A percentile compares a stretch with the other conserved stretches of the same genome.
These are phyloP conservation scores for Umbellularia californica DNA, from an alignment of 164 flowering plant genomes.

Conservation along the genomic window DNA sequence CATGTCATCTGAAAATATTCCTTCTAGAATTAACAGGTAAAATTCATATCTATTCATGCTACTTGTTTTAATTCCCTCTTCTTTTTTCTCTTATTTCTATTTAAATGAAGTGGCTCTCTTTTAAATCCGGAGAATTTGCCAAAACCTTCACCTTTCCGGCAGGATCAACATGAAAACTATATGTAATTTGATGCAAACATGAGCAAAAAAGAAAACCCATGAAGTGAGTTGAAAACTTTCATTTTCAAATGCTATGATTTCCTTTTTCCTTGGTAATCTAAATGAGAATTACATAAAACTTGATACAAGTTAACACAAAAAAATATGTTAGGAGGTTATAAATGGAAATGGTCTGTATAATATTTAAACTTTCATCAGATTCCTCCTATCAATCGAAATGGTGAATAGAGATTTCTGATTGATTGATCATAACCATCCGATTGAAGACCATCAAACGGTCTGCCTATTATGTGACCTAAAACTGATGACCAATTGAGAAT, in stretches of 20 bases:
- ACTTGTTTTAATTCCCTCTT: background rate
- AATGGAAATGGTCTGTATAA: background rate
- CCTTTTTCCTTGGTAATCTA: background rate
- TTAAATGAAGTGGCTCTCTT: too few species aligned
- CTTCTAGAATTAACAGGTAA: slow-evolving; percentile 73
- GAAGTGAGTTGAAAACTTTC: too few species aligned
- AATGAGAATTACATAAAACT: background rate
- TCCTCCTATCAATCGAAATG: background rate
- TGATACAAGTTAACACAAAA: background rate
- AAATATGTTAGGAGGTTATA: too few species aligned
- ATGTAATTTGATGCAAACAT: background rate
- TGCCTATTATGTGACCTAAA: background rate
- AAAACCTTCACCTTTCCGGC: background rate
- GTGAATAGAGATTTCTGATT: background rate
- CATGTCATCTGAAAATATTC: slow-evolving; percentile 76
- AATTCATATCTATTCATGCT: background rate
- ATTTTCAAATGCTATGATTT: too few species aligned
- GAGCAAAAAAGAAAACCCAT: background rate
- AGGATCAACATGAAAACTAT: background rate
- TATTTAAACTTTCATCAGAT: background rate
- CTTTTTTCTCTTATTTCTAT: background rate
- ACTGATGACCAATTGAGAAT: background rate
- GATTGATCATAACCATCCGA: background rate
- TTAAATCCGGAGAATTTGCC: too few species aligned
- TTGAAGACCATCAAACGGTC: background rate